Evolutionary conservation across 1,139 yeast genomes (phyloP), one percentile per base, ranked within the genome.

Genomic region (Arxiozyma heterogenica): DNA sequence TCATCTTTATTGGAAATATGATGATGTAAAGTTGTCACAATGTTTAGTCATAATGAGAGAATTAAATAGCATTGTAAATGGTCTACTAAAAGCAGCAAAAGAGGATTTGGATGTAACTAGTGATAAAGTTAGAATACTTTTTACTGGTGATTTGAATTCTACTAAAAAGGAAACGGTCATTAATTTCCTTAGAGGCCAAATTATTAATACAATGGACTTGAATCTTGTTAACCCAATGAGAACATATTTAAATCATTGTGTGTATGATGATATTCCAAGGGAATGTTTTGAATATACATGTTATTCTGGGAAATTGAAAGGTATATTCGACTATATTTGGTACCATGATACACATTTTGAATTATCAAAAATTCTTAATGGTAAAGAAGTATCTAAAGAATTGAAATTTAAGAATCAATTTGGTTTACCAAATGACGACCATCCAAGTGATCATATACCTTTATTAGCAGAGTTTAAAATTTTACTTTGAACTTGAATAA

Each of bases 361-460:
- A 49, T 61, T 74, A 41, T 61, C 71, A 0, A 70, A 70, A 48
- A 75, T 93, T 57, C 75, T 93, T 55, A 95, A 95, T 42, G 86
- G 84, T 57, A 81, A 86, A 47, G 96, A 89, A 67, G 79, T 79
- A 44, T 59, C 68, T 3, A 81, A 81, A 17, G 93, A 91, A 69
- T 74, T 84, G 41, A 51, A 52, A 5, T 39, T 41, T 1, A 72
- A 77, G 51, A 79, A 80, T 54, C 81, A 84, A 56, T 81, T 86
- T 64, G 98, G 98, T 1, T 80, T 93, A 68, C 98, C 98, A 6
- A 89, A 88, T 66, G 84, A 85, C 12, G 83, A 86, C 64, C 87
- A 85, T 73, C 97, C 98, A 27, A 87, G 96, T 50, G 98, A 91
- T 71, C 97, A 91, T 71, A 83, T 91, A 61, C 93, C 96, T 8